A percentile compares a stretch with the other conserved stretches of the same genome.
Evolutionary conservation across 2,329 filamentous ascomycete genomes (phyloP).

Genomic region (Camillea tinctor): DNA sequence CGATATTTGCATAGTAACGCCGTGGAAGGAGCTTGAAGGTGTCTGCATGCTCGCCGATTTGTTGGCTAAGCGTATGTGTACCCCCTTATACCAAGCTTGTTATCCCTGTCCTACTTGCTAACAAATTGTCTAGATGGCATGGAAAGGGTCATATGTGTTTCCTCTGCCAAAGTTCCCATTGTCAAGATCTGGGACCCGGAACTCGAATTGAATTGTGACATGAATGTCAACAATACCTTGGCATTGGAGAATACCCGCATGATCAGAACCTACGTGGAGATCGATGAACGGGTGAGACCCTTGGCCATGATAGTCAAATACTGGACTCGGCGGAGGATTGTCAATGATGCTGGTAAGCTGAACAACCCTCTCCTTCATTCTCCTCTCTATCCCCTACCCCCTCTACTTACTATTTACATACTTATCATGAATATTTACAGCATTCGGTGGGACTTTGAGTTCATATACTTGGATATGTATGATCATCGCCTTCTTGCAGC

Average conservation of each 20-base stretch:
- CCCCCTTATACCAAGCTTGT: constrained; percentile 14
- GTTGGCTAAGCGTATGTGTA: constrained; percentile 75
- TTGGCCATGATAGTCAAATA: constrained; percentile 97
- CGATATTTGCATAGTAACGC: constrained; percentile 95
- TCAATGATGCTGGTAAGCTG: constrained; percentile 90
- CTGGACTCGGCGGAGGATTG: constrained; percentile 88
- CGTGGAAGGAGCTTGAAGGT: constrained; percentile 81
- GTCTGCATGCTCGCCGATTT: constrained; percentile 90
- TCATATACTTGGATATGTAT: constrained; percentile 99
- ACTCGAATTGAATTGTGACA: constrained; percentile 83
- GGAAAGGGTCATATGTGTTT: constrained; percentile 93
- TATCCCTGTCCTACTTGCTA: constrained; percentile 27
- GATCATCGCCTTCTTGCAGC: constrained; percentile 94
- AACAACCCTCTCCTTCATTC: not conserved
- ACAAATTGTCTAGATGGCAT: constrained; percentile 71
- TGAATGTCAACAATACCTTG: constrained; percentile 98
- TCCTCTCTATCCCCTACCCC: no score
- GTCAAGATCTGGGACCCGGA: constrained; percentile 99
- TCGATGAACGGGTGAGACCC: constrained; percentile 85
- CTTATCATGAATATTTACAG: constrained; percentile 46
- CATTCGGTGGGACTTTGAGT: constrained; percentile 88
- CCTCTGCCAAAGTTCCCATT: constrained; percentile 93
- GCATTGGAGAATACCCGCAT: constrained; percentile 96
- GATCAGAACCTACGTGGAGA: constrained; percentile 95
- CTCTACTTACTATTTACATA: constrained; percentile 1